Evolutionary conservation across 2,329 filamentous ascomycete species (phyloP), one percentile per base, ranked within the genome.

Genomic region (Alternaria infectoria): DNA sequence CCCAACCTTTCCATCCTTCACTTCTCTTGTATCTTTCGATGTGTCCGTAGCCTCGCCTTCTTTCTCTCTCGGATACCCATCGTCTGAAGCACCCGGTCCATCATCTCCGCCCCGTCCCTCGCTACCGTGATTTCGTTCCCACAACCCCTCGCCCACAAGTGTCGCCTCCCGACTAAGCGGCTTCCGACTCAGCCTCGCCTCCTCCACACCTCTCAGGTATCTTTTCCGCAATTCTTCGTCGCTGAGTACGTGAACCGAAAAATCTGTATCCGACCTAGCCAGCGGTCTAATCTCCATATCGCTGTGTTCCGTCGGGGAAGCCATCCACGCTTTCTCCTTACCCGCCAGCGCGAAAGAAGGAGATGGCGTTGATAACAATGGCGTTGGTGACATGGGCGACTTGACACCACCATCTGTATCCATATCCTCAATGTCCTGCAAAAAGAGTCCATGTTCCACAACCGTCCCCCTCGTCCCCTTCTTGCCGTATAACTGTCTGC

Each of bases 401-500:
- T n/a, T 25, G 8, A 5, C 19, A 4, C 0, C 21, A 28, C n/a
- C 15, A 23, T 36, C 56, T 10, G 54, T 54, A 6, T 45, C 57
- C 2, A 36, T 60, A 12, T 59, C 58, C 10, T 69, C 62, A 0
- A 40, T 11, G 6, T 66, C 54, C 8, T 62, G 36, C 15, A 47
- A 54, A 50, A 73, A 73, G 2, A 69, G 25, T 6, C 44, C 50
- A 15, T 65, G 64, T 1, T 67, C 65, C 2, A 76, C 60, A 0
- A 61, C 55, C 12, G 74, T 69, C 13, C 61, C 68, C 47, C 62
- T 58, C 5, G n/a, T 59, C 13, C 55, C 65, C 4, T 54, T 62
- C 1, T 5, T 43, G 2, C 70, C 72, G 58, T 69, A 69, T 5
- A 76, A 47, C 40, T 74, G 66, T 21, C 61, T 70, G 19, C 74